phyloP scores from a whole-genome alignment of 1,284 basidiomycete genomes.

The Puccinia novopanici region DNA sequence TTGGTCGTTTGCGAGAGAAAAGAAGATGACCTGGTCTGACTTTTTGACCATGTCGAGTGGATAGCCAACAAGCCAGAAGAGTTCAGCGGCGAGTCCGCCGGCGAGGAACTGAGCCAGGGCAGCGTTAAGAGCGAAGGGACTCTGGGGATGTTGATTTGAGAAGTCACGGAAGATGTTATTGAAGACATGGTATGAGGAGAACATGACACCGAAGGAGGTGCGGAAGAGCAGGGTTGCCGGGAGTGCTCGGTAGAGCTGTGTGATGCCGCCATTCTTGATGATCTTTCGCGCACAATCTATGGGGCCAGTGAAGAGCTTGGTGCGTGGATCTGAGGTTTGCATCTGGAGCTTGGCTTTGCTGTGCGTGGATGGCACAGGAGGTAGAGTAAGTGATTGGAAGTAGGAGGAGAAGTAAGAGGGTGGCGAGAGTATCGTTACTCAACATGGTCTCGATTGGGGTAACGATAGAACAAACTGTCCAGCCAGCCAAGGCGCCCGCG shows the following conservation, averaged over 20 bases:
- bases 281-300: constrained; percentile 59
- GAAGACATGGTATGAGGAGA: constrained; percentile 52
- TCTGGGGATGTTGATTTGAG: neutral
- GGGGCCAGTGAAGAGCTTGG: constrained; percentile 56
- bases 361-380: constrained; percentile 35
- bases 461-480: constrained; percentile 71
- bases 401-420: neutral
- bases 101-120: constrained; percentile 27
- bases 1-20: neutral
- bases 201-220: constrained; percentile 58
- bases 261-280: constrained; percentile 55
- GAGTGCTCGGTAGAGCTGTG: constrained; percentile 59
- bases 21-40: constrained; percentile 55
- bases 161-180: neutral
- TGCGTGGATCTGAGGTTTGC: constrained; percentile 66
- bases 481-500: constrained; percentile 73
- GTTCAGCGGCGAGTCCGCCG: constrained; percentile 57
- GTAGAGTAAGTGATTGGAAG: neutral
- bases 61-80: constrained; percentile 66
- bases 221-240: constrained; percentile 60
- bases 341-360: constrained; percentile 72
- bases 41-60: constrained; percentile 78
- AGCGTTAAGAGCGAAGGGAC: neutral
- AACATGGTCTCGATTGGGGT: constrained; percentile 74
- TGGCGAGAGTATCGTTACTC: constrained; percentile 57